A percentile compares a stretch with the other conserved stretches of the same genome.
phyloP scores from a whole-genome alignment of 495 filamentous ascomycete genomes.

The Lasiosphaeria hispida region DNA sequence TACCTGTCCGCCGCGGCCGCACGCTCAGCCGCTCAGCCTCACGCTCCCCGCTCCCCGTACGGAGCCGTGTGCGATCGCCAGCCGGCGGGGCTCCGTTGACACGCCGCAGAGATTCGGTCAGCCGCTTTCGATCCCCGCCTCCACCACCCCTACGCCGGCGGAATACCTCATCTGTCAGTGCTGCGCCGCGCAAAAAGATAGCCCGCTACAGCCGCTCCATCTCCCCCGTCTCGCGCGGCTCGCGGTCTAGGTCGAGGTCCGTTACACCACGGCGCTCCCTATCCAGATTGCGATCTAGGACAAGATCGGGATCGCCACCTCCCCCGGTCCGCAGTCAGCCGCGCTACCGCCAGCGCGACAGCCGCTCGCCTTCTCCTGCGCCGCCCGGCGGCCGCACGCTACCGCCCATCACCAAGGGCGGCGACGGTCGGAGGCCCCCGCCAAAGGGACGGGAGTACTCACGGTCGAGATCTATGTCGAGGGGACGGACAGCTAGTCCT shows the following conservation, averaged over 20 bases:
- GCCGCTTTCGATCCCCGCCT: background rate
- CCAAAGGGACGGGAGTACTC: background rate
- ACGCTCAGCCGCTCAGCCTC: conserved; percentile 10
- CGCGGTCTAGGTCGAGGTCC: conserved; percentile 14
- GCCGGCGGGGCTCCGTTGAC: background rate
- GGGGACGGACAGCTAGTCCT: background rate
- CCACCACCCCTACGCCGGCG: conserved; percentile 1
- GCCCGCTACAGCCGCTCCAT: background rate
- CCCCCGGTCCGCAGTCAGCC: background rate
- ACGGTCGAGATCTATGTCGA: conserved; percentile 8
- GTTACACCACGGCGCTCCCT: too few relatives aligned
- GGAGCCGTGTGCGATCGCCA: background rate
- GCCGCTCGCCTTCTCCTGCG: background rate
- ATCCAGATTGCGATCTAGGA: background rate
- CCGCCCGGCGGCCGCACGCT: background rate
- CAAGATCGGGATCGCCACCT: conserved; percentile 3
- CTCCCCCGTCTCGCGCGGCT: background rate
- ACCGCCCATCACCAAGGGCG: too few relatives aligned
- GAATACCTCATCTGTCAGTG: background rate
- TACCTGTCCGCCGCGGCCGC: background rate
- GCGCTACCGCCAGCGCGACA: background rate
- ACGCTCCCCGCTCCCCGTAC: background rate
- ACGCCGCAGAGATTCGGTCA: background rate
- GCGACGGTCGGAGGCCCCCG: too few relatives aligned
- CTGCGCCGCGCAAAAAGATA: background rate